Evolutionary conservation across 192 early-diverging fungal genomes (phyloP).

Genomic region (Allomyces macrogynus): DNA sequence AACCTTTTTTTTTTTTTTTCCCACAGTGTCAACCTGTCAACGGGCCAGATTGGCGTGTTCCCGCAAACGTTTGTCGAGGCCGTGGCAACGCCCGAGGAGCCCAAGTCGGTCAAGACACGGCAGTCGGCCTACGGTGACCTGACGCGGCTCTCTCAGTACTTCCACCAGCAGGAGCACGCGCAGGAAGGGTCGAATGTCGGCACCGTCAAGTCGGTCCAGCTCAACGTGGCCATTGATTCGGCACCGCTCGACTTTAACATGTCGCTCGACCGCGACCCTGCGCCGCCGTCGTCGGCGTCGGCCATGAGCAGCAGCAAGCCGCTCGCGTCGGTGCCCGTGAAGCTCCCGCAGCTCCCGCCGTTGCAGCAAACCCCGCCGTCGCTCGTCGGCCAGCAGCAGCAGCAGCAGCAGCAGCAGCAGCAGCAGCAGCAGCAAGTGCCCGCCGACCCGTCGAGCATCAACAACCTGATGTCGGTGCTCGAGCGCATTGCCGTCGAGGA

Average conservation of each 20-base stretch:
- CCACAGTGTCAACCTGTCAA: neutral
- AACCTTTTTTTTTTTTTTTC: no score
- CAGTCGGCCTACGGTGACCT: neutral
- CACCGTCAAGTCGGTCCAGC: no score
- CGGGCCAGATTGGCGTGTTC: neutral
- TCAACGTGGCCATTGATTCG: no score
- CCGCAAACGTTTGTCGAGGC: neutral
- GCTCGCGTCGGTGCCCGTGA: neutral
- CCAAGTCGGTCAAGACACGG: neutral
- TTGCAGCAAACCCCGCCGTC: no score
- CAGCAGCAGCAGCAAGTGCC: neutral
- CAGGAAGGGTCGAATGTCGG: no score
- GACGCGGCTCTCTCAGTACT: neutral
- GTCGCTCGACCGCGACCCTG: no score
- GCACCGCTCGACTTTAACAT: no score
- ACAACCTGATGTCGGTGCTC: neutral
- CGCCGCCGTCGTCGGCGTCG: no score
- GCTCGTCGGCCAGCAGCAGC: no score
- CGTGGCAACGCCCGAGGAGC: neutral
- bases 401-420: no score
- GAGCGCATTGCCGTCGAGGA: neutral
- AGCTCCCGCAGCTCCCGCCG: no score
- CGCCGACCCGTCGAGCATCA: neutral
- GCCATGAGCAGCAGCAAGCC: neutral
- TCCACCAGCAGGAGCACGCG: neutral